Base-by-base conservation (phyloP, 2,329 filamentous ascomycete genomes). In the Colletotrichum noveboracense region DNA sequence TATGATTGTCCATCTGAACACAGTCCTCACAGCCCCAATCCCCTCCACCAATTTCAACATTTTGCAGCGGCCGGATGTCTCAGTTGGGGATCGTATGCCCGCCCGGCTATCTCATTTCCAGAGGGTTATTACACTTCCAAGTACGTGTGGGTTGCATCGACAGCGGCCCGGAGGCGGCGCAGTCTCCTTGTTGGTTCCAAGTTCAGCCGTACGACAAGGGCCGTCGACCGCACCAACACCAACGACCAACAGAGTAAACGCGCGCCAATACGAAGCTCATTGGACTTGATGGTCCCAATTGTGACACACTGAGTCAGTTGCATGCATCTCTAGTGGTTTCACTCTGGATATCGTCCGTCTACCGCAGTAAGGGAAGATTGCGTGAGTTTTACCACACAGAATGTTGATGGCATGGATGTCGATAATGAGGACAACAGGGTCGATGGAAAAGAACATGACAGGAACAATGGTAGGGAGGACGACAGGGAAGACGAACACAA, bases 401-500 rank as follows among this genome's bases (percentile, higher is more conserved):
- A 21, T 10, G n/a, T n/a, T 12, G 34, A 52, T 13, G 10, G n/a
- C 18, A n/a, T n/a, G 38, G 9, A n/a, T 48, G 6, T 52, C n/a
- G 10, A 21, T 52, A 3, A 21, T 52, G 43, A 52, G n/a, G 43
- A 21, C n/a, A 7, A 52, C 6, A 21, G 10, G 43, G 43, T 52
- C 43, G n/a, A 52, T 48, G 38, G 6, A 48, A 48, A 48, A 7
- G 18, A n/a, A 12, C 9, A n/a, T 48, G 2, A 12, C 18, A 48
- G 38, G 9, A 48, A n/a, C 18, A 12, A 12, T 3, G n/a, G 21
- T n/a, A 21, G n/a, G n/a, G 12, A 48, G 7, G 9, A 48, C 10
- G 6, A 13, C n/a, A 21, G 10, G 3, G 0, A 21, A 3, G 43
- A 52, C 1, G 6, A 5, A 3, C 4, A 21, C 1, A 13, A 52